These are phyloP conservation scores for Fragilaria radians DNA, from an alignment of 108 stramenopile genomes.

Conservation along the genomic window DNA sequence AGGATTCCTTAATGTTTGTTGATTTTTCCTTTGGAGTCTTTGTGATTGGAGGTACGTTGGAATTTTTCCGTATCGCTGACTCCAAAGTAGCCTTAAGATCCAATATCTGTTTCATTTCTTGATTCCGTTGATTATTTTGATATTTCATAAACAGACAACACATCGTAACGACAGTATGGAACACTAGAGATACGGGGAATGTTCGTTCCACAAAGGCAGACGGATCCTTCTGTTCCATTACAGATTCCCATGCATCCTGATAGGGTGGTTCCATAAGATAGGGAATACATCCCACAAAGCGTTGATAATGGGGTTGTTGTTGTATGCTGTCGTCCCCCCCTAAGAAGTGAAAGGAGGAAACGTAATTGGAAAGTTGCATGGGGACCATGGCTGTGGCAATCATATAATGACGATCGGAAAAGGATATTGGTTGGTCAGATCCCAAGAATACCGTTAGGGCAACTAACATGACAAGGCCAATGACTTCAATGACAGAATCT, in stretches of 20 bases:
- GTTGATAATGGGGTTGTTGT: background rate
- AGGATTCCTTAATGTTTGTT: too few species aligned
- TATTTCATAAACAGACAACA: conserved; percentile 9
- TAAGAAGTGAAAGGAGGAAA: background rate
- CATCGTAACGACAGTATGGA: conserved; percentile 8
- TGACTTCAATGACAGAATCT: conserved; percentile 6
- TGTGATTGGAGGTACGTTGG: too few species aligned
- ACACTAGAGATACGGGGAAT: conserved; percentile 8
- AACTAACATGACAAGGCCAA: background rate
- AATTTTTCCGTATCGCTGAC: background rate
- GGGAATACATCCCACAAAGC: background rate
- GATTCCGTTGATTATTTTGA: background rate
- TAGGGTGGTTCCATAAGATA: too few species aligned
- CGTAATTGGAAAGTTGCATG: background rate
- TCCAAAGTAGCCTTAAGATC: background rate
- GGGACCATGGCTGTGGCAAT: conserved; percentile 7
- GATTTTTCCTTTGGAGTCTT: too few species aligned
- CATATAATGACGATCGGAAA: conserved; percentile 5
- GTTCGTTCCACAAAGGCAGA: background rate
- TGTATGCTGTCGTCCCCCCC: too few species aligned
- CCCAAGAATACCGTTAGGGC: background rate
- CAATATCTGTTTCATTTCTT: background rate
- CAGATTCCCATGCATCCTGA: background rate
- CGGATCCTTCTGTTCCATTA: background rate
- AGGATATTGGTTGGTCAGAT: background rate